A percentile compares a stretch with the other conserved stretches of the same genome.
phyloP scores from a whole-genome alignment of 768 basidiomycete genomes.

The Kwoniella bestiolae region DNA sequence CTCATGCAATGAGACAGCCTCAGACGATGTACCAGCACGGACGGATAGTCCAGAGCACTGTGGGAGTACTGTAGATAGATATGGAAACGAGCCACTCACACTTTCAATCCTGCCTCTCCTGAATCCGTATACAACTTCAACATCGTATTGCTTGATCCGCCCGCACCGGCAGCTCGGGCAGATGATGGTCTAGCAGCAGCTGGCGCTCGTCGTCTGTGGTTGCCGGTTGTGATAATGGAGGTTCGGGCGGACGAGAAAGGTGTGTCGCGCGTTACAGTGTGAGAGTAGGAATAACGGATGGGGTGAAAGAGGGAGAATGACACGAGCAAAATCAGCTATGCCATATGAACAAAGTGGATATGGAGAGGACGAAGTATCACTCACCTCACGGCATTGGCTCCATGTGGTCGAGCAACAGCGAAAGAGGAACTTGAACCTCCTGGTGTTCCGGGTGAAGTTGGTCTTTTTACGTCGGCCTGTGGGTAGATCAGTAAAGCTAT shows the following conservation, averaged over 20 bases:
- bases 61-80: not conserved
- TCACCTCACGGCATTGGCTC: conserved; percentile 57
- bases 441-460: conserved; percentile 48
- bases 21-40: not conserved
- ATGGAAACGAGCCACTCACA: conserved; percentile 67
- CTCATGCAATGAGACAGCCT: no score
- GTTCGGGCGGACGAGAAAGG: not conserved
- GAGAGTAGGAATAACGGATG: no score
- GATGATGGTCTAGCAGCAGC: conserved; percentile 74
- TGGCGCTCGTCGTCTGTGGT: conserved; percentile 52
- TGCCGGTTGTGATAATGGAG: not conserved
- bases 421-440: conserved; percentile 43
- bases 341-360: not conserved
- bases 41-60: not conserved
- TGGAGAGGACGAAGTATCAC: conserved; percentile 3
- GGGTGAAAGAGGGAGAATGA: not conserved
- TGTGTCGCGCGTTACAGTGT: no score
- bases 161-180: conserved; percentile 86
- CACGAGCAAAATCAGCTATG: not conserved
- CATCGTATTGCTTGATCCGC: conserved; percentile 98
- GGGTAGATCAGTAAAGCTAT: not conserved
- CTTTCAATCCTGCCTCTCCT: conserved; percentile 93
- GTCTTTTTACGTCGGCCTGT: conserved; percentile 50
- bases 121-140: conserved; percentile 93
- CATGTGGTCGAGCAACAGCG: conserved; percentile 53